Percentiles rank a stretch among this genome's conserved stretches.
These are phyloP conservation scores for Hortaea sp. DNA, from an alignment of 2,329 filamentous ascomycete species.

Conservation along the genomic window DNA sequence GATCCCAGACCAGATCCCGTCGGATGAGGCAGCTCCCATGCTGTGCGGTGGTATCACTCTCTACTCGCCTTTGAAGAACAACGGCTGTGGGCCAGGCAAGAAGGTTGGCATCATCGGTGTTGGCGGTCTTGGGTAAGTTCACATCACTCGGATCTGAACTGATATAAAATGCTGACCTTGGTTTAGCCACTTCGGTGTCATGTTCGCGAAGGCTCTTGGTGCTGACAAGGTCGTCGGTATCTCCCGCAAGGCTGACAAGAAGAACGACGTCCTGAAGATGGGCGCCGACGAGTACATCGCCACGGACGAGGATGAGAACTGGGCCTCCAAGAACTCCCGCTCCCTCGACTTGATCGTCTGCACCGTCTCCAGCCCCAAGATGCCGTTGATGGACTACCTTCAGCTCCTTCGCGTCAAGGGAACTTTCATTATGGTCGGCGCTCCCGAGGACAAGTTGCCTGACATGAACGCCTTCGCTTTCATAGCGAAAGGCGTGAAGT, in stretches of 20 bases:
- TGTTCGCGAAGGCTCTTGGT: conserved; percentile 61
- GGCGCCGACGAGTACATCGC: conserved; percentile 52
- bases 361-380: conserved; percentile 48
- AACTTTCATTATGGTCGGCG: conserved; percentile 56
- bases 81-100: conserved; percentile 60
- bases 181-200: conserved; percentile 53
- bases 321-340: conserved; percentile 45
- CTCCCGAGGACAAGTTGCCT: conserved; percentile 49
- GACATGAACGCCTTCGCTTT: conserved; percentile 48
- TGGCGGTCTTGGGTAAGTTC: conserved; percentile 30
- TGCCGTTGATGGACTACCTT: conserved; percentile 56
- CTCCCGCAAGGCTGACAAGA: conserved; percentile 50
- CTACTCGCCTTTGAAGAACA: conserved; percentile 57
- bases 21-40: conserved; percentile 54
- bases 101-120: conserved; percentile 62
- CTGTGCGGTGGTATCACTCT: conserved; percentile 70
- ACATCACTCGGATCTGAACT: neutral
- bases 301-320: conserved; percentile 46
- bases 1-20: conserved; percentile 42
- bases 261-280: conserved; percentile 49
- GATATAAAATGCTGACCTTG: neutral
- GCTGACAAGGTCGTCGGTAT: conserved; percentile 57
- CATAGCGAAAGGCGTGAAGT: conserved; percentile 44
- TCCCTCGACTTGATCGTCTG: conserved; percentile 50
- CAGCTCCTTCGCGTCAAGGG: conserved; percentile 49